phyloP scores from a whole-genome alignment of 2,329 filamentous ascomycete species.

The Aurifilum marmelostoma region DNA sequence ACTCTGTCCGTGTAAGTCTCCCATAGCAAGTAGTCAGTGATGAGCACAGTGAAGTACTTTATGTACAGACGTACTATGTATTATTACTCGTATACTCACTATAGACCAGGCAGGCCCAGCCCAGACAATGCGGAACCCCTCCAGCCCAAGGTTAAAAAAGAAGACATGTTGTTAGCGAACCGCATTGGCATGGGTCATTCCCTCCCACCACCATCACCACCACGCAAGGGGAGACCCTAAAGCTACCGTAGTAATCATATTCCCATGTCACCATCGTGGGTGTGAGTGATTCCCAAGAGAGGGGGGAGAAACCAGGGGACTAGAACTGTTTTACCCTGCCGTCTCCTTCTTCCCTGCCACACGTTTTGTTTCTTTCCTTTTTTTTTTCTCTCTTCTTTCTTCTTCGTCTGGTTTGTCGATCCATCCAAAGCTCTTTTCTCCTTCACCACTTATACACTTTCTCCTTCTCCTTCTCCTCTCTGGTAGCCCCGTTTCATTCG shows the following conservation, averaged over 20 bases:
- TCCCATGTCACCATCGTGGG: neutral
- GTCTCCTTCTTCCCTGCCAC: neutral
- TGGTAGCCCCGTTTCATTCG: slow-evolving; percentile 3
- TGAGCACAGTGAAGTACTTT: neutral
- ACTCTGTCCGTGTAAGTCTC: neutral
- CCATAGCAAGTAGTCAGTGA: no score
- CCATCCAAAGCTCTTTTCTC: neutral
- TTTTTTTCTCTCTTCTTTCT: neutral
- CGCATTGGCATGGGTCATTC: neutral
- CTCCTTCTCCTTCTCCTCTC: neutral
- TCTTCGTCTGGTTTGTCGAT: neutral
- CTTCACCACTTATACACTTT: neutral
- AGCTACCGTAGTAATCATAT: neutral
- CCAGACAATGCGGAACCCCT: neutral
- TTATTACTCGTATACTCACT: neutral
- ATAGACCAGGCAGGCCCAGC: neutral
- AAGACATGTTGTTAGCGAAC: neutral
- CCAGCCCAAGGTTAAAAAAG: neutral
- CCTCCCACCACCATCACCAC: neutral
- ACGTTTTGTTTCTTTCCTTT: neutral
- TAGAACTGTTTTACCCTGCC: neutral
- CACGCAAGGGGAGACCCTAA: neutral
- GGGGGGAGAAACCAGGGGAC: neutral
- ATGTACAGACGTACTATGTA: neutral
- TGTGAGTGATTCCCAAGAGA: neutral